Evolutionary conservation across 176 grass and related monocot genomes (phyloP).

Genomic region (Oryza rufipogon): DNA sequence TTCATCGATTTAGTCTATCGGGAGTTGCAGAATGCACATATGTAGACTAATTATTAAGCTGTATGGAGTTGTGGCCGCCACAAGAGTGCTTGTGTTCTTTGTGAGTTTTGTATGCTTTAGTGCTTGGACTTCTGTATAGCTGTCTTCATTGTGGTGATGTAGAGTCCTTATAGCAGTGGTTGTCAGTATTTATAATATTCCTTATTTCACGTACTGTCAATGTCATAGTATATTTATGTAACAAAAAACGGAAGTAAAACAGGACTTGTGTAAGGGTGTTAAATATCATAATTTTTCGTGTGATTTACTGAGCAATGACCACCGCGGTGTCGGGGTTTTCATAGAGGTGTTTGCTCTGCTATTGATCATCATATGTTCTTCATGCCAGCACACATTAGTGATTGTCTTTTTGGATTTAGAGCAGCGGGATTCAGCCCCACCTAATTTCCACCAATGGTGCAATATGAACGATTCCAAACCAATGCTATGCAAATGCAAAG

Average conservation of each 20-base stretch:
- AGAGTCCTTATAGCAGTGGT: constrained; percentile 41
- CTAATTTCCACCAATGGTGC: not conserved
- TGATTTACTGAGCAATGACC: not conserved
- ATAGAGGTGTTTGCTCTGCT: not conserved
- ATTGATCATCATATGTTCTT: not conserved
- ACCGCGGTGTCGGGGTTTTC: not conserved
- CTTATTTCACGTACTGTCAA: constrained; percentile 22
- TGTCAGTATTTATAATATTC: constrained; percentile 31
- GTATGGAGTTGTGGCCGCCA: not conserved
- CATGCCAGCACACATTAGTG: not conserved
- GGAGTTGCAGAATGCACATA: constrained; percentile 67
- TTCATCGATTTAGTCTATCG: constrained; percentile 75
- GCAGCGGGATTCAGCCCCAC: not conserved
- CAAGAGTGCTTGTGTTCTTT: constrained; percentile 18
- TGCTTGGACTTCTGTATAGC: constrained; percentile 45
- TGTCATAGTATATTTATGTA: constrained; percentile 37
- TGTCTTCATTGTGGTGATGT: constrained; percentile 32
- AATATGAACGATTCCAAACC: not conserved
- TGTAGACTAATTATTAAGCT: constrained; percentile 32
- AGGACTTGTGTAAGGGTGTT: constrained; percentile 9
- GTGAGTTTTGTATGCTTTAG: constrained; percentile 41
- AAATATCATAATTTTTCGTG: constrained; percentile 30
- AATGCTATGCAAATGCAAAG: not conserved
- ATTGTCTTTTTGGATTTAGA: not conserved
- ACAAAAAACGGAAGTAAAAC: constrained; percentile 19